These are phyloP conservation scores for Dryadomyces sulphureus DNA, from an alignment of 2,329 filamentous ascomycete species.

Conservation along the genomic window DNA sequence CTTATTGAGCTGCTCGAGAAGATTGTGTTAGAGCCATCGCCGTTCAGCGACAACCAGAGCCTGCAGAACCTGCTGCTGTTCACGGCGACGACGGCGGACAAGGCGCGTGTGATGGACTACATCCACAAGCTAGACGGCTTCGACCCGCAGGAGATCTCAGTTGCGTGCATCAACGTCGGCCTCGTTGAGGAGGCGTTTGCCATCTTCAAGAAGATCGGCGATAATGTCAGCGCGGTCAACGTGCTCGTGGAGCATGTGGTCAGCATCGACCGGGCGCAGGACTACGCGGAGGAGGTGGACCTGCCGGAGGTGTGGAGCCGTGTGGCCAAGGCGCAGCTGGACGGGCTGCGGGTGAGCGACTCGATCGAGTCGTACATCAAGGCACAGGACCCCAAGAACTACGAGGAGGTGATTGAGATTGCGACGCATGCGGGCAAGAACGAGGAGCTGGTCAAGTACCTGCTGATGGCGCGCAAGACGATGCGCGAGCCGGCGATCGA, in stretches of 20 bases:
- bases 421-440: conserved; percentile 93
- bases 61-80: conserved; percentile 93
- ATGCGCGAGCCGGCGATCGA: conserved; percentile 87
- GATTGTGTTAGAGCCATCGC: conserved; percentile 98
- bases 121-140: conserved; percentile 84
- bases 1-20: conserved; percentile 97
- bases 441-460: conserved; percentile 89
- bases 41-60: conserved; percentile 94
- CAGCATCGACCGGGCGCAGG: conserved; percentile 92
- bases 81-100: conserved; percentile 93
- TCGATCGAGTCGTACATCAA: conserved; percentile 96
- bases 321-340: conserved; percentile 93
- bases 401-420: conserved; percentile 89
- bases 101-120: conserved; percentile 88
- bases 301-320: conserved; percentile 94
- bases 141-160: conserved; percentile 81
- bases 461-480: conserved; percentile 95
- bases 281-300: conserved; percentile 90
- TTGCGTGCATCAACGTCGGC: conserved; percentile 86
- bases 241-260: conserved; percentile 94
- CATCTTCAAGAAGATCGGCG: conserved; percentile 94
- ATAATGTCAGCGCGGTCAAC: conserved; percentile 73
- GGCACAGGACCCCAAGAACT: conserved; percentile 83
- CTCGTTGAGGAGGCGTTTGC: conserved; percentile 95
- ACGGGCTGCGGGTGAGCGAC: conserved; percentile 84